A percentile compares a stretch with the other conserved stretches of the same genome.
Conservation (phyloP, 257 asterid species). For the Oldenlandia corymbosa region DNA sequence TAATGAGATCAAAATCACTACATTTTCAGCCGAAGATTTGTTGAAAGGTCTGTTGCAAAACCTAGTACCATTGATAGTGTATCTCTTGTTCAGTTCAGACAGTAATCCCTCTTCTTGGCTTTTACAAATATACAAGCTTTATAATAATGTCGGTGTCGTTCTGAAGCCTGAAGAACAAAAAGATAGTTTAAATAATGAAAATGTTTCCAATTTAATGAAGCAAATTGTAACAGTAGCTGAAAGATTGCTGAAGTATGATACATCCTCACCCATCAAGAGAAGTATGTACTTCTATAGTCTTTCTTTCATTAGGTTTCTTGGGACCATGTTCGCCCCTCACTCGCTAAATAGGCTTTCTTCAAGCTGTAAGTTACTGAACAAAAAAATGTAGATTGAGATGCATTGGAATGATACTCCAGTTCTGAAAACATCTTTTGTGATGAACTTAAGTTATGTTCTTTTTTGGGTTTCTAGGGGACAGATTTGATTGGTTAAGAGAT, state of each 20-base stretch:
- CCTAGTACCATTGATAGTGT: slow-evolving; percentile 59
- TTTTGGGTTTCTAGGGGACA: slow-evolving; percentile 48
- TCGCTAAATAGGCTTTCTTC: slow-evolving; percentile 5
- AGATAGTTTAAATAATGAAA: too few species aligned
- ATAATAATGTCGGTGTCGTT: slow-evolving; percentile 14
- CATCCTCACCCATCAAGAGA: slow-evolving; percentile 39
- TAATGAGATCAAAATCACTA: slow-evolving; percentile 70
- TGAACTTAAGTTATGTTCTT: not conserved
- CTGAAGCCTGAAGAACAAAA: too few species aligned
- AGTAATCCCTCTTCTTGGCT: slow-evolving; percentile 55
- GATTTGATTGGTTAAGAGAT: slow-evolving; percentile 82
- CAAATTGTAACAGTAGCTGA: too few species aligned
- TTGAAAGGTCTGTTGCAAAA: slow-evolving; percentile 77
- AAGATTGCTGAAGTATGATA: too few species aligned
- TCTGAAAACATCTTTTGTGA: not conserved
- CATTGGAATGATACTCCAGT: too few species aligned
- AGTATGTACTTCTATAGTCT: slow-evolving; percentile 37
- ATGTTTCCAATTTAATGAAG: too few species aligned
- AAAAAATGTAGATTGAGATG: too few species aligned
- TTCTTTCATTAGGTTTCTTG: not conserved
- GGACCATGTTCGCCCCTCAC: slow-evolving; percentile 8
- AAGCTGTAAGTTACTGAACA: too few species aligned
- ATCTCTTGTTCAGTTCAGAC: slow-evolving; percentile 62
- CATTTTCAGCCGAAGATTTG: slow-evolving; percentile 79
- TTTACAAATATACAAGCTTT: slow-evolving; percentile 68